A percentile compares a stretch with the other conserved stretches of the same genome.
Evolutionary conservation across 1,139 yeast genomes (phyloP).

Genomic region (Sugiyamaella grinbergsii): DNA sequence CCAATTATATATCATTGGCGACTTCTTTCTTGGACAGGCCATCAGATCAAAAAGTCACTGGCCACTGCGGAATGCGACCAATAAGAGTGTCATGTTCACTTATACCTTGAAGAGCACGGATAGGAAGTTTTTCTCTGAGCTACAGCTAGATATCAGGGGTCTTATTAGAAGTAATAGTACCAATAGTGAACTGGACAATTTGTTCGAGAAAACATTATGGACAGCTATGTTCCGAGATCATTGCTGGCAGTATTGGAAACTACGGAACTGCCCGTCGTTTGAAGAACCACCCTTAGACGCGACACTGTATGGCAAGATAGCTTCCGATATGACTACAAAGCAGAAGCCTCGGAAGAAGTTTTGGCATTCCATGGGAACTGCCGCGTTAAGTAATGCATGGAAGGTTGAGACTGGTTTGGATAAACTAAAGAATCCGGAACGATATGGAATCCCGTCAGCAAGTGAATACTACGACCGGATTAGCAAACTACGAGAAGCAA

Average conservation of each 20-base stretch:
- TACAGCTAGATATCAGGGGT: conserved; percentile 24
- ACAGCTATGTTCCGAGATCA: conserved; percentile 36
- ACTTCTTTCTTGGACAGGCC: conserved; percentile 37
- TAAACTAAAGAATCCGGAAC: conserved; percentile 24
- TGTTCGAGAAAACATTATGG: conserved; percentile 31
- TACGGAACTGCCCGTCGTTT: conserved; percentile 40
- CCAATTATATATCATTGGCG: conserved; percentile 40
- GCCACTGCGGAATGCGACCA: conserved; percentile 29
- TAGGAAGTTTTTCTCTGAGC: conserved; percentile 29
- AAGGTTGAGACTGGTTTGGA: conserved; percentile 38
- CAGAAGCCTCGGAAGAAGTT: conserved; percentile 35
- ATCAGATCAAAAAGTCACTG: conserved; percentile 27
- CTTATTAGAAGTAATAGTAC: conserved; percentile 8
- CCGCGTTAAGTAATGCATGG: conserved; percentile 41
- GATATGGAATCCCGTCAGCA: conserved; percentile 30
- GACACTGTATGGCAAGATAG: conserved; percentile 22
- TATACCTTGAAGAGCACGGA: conserved; percentile 32
- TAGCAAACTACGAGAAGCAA: conserved; percentile 18
- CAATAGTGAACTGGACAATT: conserved; percentile 22
- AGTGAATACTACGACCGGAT: conserved; percentile 29
- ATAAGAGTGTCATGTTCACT: conserved; percentile 36
- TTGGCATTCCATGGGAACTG: conserved; percentile 44
- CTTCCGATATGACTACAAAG: conserved; percentile 25
- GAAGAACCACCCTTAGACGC: conserved; percentile 30
- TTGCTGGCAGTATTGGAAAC: conserved; percentile 45